These are phyloP conservation scores for Scheffersomyces segobiensis DNA, from an alignment of 1,139 yeast genomes.

Conservation along the genomic window DNA sequence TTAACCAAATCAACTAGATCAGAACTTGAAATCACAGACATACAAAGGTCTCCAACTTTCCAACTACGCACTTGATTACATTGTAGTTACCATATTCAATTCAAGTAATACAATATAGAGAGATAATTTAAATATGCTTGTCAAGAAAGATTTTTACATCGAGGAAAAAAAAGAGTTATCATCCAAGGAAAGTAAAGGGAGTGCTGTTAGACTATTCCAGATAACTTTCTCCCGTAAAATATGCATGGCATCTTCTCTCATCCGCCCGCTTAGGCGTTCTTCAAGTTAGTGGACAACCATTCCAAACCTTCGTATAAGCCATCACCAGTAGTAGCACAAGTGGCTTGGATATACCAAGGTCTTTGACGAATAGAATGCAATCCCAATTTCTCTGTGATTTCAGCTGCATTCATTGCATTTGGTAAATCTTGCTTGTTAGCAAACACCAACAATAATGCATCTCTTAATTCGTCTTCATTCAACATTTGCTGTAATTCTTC, in stretches of 20 bases:
- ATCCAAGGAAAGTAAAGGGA: background rate
- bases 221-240: background rate
- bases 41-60: background rate
- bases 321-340: conserved; percentile 46
- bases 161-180: background rate
- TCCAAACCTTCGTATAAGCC: conserved; percentile 47
- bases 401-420: conserved; percentile 47
- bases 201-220: background rate
- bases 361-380: conserved; percentile 44
- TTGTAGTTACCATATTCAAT: background rate
- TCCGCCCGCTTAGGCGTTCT: background rate
- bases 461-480: conserved; percentile 45
- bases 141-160: background rate
- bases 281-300: conserved; percentile 30
- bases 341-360: conserved; percentile 46
- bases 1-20: too few relatives aligned
- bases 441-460: conserved; percentile 42
- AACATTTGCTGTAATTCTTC: conserved; percentile 47
- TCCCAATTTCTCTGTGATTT: conserved; percentile 44
- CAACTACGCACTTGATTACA: background rate
- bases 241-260: background rate
- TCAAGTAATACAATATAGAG: background rate
- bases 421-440: conserved; percentile 48
- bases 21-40: background rate
- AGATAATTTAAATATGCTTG: background rate